Evolutionary conservation across 768 basidiomycete species (phyloP).

Genomic region (Exsudoporus frostii): DNA sequence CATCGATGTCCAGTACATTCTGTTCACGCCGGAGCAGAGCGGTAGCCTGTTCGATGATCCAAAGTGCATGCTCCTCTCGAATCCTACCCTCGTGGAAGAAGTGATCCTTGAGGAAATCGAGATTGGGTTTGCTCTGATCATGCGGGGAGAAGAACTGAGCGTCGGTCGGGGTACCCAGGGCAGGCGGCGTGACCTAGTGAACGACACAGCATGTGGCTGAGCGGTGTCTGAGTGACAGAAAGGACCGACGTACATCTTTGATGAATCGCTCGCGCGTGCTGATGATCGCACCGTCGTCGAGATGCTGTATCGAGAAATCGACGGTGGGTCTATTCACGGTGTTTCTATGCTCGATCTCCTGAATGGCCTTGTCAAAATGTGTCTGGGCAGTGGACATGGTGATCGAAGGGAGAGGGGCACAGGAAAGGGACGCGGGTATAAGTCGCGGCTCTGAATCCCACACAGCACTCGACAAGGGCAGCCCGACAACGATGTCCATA

Average conservation of each 20-base stretch:
- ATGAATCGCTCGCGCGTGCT: conserved; percentile 26
- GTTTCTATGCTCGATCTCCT: conserved; percentile 30
- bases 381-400: conserved; percentile 20
- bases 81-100: conserved; percentile 69
- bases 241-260: conserved; percentile 19
- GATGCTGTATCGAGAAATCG: conserved; percentile 24
- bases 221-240: neutral
- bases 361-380: conserved; percentile 29
- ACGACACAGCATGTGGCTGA: neutral
- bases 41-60: conserved; percentile 58
- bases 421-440: conserved; percentile 2
- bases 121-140: conserved; percentile 64
- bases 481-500: conserved; percentile 8
- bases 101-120: conserved; percentile 74
- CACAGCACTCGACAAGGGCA: conserved; percentile 8
- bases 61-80: conserved; percentile 64
- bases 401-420: conserved; percentile 9
- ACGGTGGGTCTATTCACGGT: conserved; percentile 10
- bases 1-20: conserved; percentile 67
- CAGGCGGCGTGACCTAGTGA: conserved; percentile 66
- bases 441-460: neutral
- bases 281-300: conserved; percentile 26
- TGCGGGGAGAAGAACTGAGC: conserved; percentile 70
- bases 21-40: conserved; percentile 57
- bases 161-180: conserved; percentile 60